Evolutionary conservation across 192 early-diverging fungal genomes (phyloP), one percentile per base, ranked within the genome.

Genomic region (Chytriomyces confervae): DNA sequence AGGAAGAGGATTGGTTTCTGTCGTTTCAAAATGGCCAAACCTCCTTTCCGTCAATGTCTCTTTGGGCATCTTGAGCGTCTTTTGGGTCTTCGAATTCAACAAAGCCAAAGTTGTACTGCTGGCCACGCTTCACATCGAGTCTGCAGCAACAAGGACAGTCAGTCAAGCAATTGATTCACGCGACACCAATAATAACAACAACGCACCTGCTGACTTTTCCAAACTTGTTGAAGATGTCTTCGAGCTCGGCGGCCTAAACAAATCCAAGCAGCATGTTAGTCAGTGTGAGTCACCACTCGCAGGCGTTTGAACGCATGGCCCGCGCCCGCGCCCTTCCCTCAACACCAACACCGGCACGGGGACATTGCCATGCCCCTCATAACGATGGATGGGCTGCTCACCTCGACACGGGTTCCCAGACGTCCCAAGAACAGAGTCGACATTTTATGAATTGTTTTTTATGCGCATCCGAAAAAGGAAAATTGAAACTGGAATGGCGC

Each of bases 171-270:
- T 66, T 10, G 70, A 29, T 79, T 23, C 27, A 27, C 0, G 8
- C 53, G 61, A 81, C 2, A 29, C 47, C 47, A 60, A 45, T 29
- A 64, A 77, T 44, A 47, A 76, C 60, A 53, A 72, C 20, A 6
- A 51, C 64, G 1, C 53, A 88, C 66, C 84, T 13, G 36, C 48
- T 61, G 44, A 89, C 78, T 66, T 79, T 85, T 13, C 83, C 86
- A 70, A 81, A 89, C 79, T 89, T 88, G 64, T 75, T 57, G 75
- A 88, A 88, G 50, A 86, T 77, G 43, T 79, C 84, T 69, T 88
- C 87, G 44, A 86, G 63, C 47, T 89, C 86, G 27, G 75, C 57
- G 20, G 27, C 29, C 73, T 79, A 67, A 67, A 36, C 29, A 36
- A 2, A 36, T 36, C 29, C 29, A 36, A 36, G 29, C 29, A 36